A percentile compares a stretch with the other conserved stretches of the same genome.
These are phyloP conservation scores for Vickermania spadyakhi DNA, from an alignment of 208 protist species.

Conservation along the genomic window DNA sequence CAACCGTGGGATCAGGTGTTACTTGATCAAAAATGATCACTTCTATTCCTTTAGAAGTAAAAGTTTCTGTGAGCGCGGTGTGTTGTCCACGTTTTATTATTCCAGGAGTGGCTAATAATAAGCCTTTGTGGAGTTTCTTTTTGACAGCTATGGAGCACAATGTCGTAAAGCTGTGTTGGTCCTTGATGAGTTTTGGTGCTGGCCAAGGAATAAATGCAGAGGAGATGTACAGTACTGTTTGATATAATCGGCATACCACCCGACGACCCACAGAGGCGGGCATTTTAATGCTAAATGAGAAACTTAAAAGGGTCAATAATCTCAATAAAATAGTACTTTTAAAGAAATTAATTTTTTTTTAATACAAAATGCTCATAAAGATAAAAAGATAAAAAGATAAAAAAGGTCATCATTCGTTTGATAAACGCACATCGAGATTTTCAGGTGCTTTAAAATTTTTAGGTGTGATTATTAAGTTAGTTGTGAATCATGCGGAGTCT, in stretches of 20 bases:
- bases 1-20: slow-evolving; percentile 36
- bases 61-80: slow-evolving; percentile 17
- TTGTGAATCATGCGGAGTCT: too few species aligned
- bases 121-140: slow-evolving; percentile 19
- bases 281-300: too few species aligned
- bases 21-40: slow-evolving; percentile 37
- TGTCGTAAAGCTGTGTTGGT: slow-evolving; percentile 15
- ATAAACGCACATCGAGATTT: too few species aligned
- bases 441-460: too few species aligned
- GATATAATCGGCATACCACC: slow-evolving; percentile 17
- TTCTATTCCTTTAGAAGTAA: slow-evolving; percentile 21
- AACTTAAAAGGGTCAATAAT: too few species aligned
- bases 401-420: too few species aligned
- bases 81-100: slow-evolving; percentile 46
- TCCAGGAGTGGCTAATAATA: slow-evolving; percentile 22
- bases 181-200: slow-evolving; percentile 21
- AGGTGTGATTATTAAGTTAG: too few species aligned
- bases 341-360: too few species aligned
- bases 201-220: slow-evolving; percentile 23
- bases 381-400: too few species aligned
- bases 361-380: too few species aligned
- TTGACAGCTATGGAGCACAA: slow-evolving; percentile 20
- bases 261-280: slow-evolving; percentile 24
- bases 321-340: too few species aligned
- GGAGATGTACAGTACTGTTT: slow-evolving; percentile 15